Percentiles rank a stretch among this genome's conserved stretches.
These are phyloP conservation scores for Luffa aegyptiaca DNA, from an alignment of 306 rosid species.

Conservation along the genomic window DNA sequence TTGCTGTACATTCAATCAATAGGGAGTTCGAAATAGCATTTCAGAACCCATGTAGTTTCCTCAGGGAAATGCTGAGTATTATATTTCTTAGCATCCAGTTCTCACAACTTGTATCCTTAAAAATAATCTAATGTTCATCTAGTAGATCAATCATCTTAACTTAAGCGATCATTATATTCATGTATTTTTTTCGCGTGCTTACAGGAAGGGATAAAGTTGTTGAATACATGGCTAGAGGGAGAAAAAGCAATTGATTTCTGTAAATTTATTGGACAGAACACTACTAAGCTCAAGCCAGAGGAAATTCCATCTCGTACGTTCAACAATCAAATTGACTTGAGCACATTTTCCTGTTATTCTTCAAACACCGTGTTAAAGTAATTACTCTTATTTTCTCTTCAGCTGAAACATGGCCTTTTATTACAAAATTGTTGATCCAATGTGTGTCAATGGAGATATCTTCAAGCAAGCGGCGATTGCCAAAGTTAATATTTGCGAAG, in stretches of 20 bases:
- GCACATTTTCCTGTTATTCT: background rate
- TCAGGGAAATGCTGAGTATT: background rate
- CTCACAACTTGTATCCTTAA: background rate
- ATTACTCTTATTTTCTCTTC: slow-evolving; percentile 20
- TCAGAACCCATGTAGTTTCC: background rate
- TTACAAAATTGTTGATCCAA: slow-evolving; percentile 47
- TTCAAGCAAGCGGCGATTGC: slow-evolving; percentile 56
- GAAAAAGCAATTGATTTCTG: slow-evolving; percentile 55
- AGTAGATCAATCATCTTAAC: background rate
- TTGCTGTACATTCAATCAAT: background rate
- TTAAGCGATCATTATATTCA: background rate
- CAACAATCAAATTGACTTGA: background rate
- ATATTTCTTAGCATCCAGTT: background rate
- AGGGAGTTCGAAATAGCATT: background rate
- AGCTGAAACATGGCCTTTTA: slow-evolving; percentile 98
- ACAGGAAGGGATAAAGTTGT: slow-evolving; percentile 77
- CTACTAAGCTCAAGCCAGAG: slow-evolving; percentile 60
- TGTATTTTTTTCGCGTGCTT: background rate
- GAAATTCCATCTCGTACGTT: slow-evolving; percentile 64
- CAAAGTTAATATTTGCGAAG: slow-evolving; percentile 67
- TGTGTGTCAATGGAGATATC: slow-evolving; percentile 68
- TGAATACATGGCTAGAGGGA: slow-evolving; percentile 91
- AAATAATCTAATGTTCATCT: background rate
- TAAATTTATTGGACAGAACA: slow-evolving; percentile 53
- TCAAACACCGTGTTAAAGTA: background rate